Percentiles rank a stretch among this genome's conserved stretches.
phyloP scores from a whole-genome alignment of 306 rosid genomes.

The Prunus kanzakura region DNA sequence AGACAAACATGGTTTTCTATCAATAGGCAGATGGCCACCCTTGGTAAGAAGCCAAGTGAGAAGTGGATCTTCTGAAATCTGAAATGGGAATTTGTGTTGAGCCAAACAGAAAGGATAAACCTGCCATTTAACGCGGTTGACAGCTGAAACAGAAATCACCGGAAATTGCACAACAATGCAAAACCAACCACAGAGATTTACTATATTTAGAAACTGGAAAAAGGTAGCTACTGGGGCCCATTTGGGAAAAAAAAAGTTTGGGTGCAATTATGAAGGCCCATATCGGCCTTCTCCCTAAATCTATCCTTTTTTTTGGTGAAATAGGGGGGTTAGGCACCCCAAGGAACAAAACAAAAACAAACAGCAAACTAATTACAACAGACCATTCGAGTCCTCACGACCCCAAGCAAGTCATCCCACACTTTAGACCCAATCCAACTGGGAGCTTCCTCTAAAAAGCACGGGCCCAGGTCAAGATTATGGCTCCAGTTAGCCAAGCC shows the following conservation, averaged over 20 bases:
- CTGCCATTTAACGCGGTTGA: conserved; percentile 17
- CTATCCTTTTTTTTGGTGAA: no score
- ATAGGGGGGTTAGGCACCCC: no score
- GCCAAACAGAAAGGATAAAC: conserved; percentile 21
- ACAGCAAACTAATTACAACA: no score
- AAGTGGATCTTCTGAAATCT: not conserved
- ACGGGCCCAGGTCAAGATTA: no score
- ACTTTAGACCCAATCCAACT: no score
- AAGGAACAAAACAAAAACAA: no score
- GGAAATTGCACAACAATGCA: conserved; percentile 23
- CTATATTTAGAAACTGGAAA: conserved; percentile 39
- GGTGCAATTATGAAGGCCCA: conserved; percentile 20
- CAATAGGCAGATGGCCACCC: not conserved
- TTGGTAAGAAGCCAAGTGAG: not conserved
- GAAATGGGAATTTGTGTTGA: not conserved
- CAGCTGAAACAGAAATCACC: conserved; percentile 20
- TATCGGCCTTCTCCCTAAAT: conserved; percentile 11
- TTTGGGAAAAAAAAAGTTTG: not conserved
- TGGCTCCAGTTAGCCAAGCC: no score
- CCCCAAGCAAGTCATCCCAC: no score
- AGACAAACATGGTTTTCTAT: not conserved
- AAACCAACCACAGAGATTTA: conserved; percentile 19
- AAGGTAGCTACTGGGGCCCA: conserved; percentile 20
- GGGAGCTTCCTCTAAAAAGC: no score
- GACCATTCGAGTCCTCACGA: no score